phyloP scores from a whole-genome alignment of 495 filamentous ascomycete genomes.

The Podospora appendiculata region DNA sequence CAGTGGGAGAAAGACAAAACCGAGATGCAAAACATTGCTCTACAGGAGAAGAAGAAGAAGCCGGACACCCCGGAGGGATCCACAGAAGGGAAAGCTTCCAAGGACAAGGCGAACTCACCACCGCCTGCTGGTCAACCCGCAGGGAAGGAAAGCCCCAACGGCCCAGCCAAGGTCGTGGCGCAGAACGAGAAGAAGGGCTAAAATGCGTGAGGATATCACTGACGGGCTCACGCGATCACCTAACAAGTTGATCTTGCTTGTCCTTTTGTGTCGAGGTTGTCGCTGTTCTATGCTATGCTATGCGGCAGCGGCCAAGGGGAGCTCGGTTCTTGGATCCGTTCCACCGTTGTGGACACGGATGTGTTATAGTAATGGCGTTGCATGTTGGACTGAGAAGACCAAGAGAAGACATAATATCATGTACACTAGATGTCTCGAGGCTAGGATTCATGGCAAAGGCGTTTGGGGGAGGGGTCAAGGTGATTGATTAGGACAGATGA shows the following conservation, averaged over 20 bases:
- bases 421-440: slow-evolving; percentile 7
- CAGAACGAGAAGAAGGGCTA: slow-evolving; percentile 8
- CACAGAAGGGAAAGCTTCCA: background rate
- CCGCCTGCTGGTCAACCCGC: background rate
- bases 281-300: no score
- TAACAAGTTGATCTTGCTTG: no score
- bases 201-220: background rate
- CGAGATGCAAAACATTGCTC: slow-evolving; percentile 58
- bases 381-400: slow-evolving; percentile 4
- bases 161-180: background rate
- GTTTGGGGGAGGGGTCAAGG: slow-evolving; percentile 3
- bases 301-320: no score
- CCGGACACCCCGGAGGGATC: slow-evolving; percentile 2
- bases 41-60: slow-evolving; percentile 41
- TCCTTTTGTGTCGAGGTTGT: no score
- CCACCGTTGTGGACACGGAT: background rate
- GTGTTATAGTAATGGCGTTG: background rate
- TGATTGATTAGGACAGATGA: slow-evolving; percentile 2
- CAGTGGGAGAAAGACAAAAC: slow-evolving; percentile 83
- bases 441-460: slow-evolving; percentile 15
- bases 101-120: slow-evolving; percentile 4
- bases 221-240: no score
- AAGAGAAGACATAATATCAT: slow-evolving; percentile 10
- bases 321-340: no score
- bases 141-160: slow-evolving; percentile 2